Evolutionary conservation across 2,329 filamentous ascomycete species (phyloP), one percentile per base, ranked within the genome.

Genomic region (Monilinia vaccinii-corymbosi): DNA sequence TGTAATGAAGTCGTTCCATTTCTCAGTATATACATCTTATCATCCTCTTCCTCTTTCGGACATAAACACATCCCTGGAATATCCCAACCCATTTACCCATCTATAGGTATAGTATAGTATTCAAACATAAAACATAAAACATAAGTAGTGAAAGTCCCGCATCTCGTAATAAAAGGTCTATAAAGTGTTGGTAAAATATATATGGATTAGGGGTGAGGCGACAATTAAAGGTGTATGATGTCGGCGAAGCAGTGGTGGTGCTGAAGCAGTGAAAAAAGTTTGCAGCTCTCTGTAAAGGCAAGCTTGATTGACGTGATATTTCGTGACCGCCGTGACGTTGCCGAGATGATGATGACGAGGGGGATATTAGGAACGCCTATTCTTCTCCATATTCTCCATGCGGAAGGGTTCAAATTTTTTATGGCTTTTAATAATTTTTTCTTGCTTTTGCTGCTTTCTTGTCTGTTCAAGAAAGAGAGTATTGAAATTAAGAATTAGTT

Each of bases 361-460:
- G 50, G 51, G 51, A 44, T 58, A 58, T 58, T 58, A 58, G 55
- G 36, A 58, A 58, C 55, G 55, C 55, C 55, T 58, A 11, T 51
- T 48, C 28, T 51, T 55, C 55, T 58, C 55, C 55, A 40, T 42
- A 40, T 58, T 58, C 45, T 51, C 55, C 55, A 55, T 23, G 23
- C 25, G 32, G 21, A 40, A 50, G 31, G 13, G 32, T 50, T 31
- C 45, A 57, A 28, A 31, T 57, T 57, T 57, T 58, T 58, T 58
- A 34, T 58, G 8, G 34, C 21, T 58, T 58, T 31, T 32, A 23
- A 8, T 8, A n/a, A 18, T 31, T 23, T 57, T 58, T 57, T 58
- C 25, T 48, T 44, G 13, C n/a, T 40, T 32, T 28, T 40, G n/a
- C 23, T 32, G 23, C 45, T 18, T 5, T 51, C 47, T 58, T 32